Percentiles rank a stretch among this genome's conserved stretches.
phyloP scores from a whole-genome alignment of 2,329 filamentous ascomycete genomes.

The Lithohypha guttulata region DNA sequence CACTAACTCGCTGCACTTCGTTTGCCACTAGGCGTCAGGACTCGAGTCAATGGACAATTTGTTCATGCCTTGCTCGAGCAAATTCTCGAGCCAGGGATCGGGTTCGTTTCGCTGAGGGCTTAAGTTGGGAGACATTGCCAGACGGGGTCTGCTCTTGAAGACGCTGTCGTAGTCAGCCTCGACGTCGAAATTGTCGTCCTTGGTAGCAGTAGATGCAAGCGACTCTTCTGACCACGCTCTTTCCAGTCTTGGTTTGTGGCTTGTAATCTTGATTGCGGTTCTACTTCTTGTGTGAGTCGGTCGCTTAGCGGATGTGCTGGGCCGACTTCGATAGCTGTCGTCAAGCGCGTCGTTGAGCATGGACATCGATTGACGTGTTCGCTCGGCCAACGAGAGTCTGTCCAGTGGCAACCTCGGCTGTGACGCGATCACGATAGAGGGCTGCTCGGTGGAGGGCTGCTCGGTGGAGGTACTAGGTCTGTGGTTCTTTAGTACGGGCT shows the following conservation, averaged over 20 bases:
- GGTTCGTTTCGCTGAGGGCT: constrained; percentile 1
- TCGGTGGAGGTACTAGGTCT: no score
- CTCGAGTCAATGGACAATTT: constrained; percentile 5
- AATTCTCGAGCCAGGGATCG: constrained; percentile 3
- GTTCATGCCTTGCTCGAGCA: constrained; percentile 5
- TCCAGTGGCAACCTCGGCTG: constrained; percentile 18
- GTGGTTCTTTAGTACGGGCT: no score
- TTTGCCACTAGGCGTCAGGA: background rate
- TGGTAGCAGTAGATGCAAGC: constrained; percentile 44
- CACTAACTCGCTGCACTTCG: no score
- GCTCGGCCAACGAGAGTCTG: constrained; percentile 52
- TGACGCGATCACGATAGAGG: constrained; percentile 13
- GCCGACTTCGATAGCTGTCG: background rate
- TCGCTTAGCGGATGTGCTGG: background rate
- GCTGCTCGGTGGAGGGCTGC: constrained; percentile 19
- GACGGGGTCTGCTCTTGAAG: constrained; percentile 72
- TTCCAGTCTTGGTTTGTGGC: background rate
- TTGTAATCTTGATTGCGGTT: background rate
- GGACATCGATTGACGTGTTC: constrained; percentile 72
- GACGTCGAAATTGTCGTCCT: constrained; percentile 55
- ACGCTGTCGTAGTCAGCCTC: constrained; percentile 69
- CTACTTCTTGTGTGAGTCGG: constrained; percentile 6
- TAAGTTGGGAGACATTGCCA: constrained; percentile 38
- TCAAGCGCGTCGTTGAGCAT: constrained; percentile 36
- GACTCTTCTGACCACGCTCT: constrained; percentile 15